Percentiles rank a stretch among this genome's conserved stretches.
phyloP scores from a whole-genome alignment of 352 stramenopile genomes.

The Pythium dissimile region DNA sequence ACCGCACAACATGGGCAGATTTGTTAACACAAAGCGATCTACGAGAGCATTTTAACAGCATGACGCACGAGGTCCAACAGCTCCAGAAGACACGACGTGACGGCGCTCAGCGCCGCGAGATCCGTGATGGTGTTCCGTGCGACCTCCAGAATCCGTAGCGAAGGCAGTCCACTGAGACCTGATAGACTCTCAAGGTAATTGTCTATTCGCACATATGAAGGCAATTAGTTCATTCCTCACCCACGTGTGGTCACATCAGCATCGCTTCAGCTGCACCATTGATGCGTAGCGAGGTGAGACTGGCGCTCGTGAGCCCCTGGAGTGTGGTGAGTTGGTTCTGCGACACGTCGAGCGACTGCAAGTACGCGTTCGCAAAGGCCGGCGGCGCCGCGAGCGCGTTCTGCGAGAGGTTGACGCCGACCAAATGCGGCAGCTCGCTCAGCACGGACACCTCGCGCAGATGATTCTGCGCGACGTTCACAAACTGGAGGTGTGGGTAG shows the following conservation, averaged over 20 bases:
- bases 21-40: too few relatives aligned
- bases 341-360: conserved; percentile 67
- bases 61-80: conserved; percentile 48
- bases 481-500: conserved; percentile 67
- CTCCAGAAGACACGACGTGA: conserved; percentile 38
- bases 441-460: conserved; percentile 50
- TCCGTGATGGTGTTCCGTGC: conserved; percentile 50
- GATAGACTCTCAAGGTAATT: conserved; percentile 50
- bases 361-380: conserved; percentile 46
- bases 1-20: too few relatives aligned
- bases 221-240: not conserved
- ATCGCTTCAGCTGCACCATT: conserved; percentile 43
- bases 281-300: conserved; percentile 54
- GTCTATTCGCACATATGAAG: conserved; percentile 10
- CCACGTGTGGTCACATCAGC: too few relatives aligned
- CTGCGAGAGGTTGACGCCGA: conserved; percentile 50
- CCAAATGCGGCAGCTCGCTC: conserved; percentile 53
- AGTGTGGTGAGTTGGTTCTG: conserved; percentile 63
- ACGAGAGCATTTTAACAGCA: too few relatives aligned
- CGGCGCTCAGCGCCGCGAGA: conserved; percentile 37
- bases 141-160: conserved; percentile 51
- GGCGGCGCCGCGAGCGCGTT: conserved; percentile 42
- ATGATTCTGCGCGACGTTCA: conserved; percentile 69
- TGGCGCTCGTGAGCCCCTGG: conserved; percentile 44
- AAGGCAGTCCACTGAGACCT: conserved; percentile 42